These are phyloP conservation scores for Syzygium malaccense DNA, from an alignment of 441 rosid genomes.

Conservation along the genomic window DNA sequence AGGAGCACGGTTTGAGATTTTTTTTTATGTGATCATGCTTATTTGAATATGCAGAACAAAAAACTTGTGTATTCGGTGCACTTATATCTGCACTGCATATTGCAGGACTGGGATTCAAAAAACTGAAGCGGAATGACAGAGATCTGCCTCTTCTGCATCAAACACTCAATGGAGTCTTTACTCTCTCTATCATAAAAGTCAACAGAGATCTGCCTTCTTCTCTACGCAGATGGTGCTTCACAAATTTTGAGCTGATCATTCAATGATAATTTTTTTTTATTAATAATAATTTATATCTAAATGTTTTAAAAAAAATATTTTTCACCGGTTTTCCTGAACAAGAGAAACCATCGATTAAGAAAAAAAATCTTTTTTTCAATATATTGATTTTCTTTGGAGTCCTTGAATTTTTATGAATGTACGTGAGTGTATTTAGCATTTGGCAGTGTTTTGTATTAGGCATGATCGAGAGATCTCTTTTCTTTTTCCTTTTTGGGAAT, in stretches of 20 bases:
- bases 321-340: not conserved
- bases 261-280: too few species aligned
- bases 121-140: too few species aligned
- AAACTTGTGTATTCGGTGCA: not conserved
- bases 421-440: not conserved
- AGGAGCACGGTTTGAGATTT: not conserved
- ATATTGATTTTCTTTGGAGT: too few species aligned
- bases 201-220: too few species aligned
- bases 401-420: too few species aligned
- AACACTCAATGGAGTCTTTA: not conserved
- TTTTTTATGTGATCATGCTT: not conserved
- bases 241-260: too few species aligned
- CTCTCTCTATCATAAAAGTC: not conserved
- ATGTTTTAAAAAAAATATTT: not conserved
- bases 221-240: too few species aligned
- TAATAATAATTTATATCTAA: not conserved
- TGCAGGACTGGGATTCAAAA: not conserved
- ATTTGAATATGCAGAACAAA: not conserved
- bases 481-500: fast-evolving
- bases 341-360: not conserved
- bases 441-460: not conserved
- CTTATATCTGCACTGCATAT: not conserved
- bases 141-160: not conserved
- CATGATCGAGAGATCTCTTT: not conserved
- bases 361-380: too few species aligned